These are phyloP conservation scores for Candida khao-thaluensis DNA, from an alignment of 805 yeast species.

Conservation along the genomic window DNA sequence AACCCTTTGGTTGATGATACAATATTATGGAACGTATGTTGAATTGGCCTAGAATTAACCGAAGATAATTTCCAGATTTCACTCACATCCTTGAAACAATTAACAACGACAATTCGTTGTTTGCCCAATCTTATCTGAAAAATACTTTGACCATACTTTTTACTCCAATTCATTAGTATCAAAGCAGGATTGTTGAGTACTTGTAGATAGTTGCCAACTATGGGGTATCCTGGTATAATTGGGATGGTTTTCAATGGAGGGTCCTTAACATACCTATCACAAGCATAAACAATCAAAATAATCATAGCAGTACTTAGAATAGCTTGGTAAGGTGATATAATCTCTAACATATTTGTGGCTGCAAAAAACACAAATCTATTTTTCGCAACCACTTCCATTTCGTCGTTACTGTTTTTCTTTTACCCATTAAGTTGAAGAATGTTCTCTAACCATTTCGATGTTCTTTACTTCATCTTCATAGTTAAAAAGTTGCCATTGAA, in stretches of 20 bases:
- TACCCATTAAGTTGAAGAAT: too few relatives aligned
- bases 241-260: conserved; percentile 23
- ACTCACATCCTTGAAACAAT: conserved; percentile 54
- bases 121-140: conserved; percentile 66
- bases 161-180: conserved; percentile 45
- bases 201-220: conserved; percentile 51
- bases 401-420: too few relatives aligned
- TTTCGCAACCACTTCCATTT: conserved; percentile 1
- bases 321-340: background rate
- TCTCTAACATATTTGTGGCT: conserved; percentile 1
- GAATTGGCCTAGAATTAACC: conserved; percentile 62
- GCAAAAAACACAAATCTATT: conserved; percentile 2
- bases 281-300: background rate
- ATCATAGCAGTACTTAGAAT: background rate
- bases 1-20: conserved; percentile 55
- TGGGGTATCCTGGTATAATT: conserved; percentile 47
- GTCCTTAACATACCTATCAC: background rate
- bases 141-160: conserved; percentile 40
- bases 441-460: too few relatives aligned
- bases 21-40: conserved; percentile 66
- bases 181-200: conserved; percentile 50
- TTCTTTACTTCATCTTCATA: too few relatives aligned
- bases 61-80: conserved; percentile 51
- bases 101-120: conserved; percentile 60
- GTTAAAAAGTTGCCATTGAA: too few relatives aligned